Conservation (phyloP, 1,284 basidiomycete genomes). For the Earliella scabrosa region DNA sequence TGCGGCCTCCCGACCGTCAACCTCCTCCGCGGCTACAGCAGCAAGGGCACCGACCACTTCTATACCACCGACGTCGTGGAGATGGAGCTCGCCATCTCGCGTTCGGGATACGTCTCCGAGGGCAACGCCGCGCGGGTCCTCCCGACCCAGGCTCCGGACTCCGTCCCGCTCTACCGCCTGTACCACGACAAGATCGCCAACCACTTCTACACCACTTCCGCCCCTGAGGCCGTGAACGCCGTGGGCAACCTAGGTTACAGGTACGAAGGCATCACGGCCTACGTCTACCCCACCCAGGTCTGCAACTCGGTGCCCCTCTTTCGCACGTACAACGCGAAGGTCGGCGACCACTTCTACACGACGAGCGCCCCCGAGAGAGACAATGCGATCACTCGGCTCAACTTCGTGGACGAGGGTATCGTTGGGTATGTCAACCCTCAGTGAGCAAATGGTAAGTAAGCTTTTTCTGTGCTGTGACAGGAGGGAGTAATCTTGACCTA, state of each 20-base stretch:
- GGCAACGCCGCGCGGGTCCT: conserved; percentile 12
- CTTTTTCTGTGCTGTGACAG: background rate
- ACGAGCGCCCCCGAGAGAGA: conserved; percentile 11
- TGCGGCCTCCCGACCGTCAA: conserved; percentile 5
- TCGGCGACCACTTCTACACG: conserved; percentile 19
- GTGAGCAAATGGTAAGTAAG: background rate
- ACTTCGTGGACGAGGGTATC: conserved; percentile 13
- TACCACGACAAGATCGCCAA: conserved; percentile 1
- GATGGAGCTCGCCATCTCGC: conserved; percentile 9
- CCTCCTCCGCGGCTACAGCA: conserved; percentile 15
- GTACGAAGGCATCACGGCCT: conserved; percentile 9
- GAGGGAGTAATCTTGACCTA: no score
- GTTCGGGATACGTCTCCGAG: conserved; percentile 11
- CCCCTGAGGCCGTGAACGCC: background rate
- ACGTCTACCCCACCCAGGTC: conserved; percentile 5
- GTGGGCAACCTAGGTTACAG: background rate
- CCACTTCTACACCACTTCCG: conserved; percentile 19
- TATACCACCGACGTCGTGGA: conserved; percentile 16
- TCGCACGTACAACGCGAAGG: background rate
- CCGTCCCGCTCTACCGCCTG: conserved; percentile 15
- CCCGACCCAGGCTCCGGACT: background rate
- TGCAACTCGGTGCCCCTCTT: conserved; percentile 11
- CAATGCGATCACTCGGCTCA: background rate
- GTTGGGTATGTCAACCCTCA: conserved; percentile 13
- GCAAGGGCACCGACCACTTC: conserved; percentile 13